Percentiles rank a stretch among this genome's conserved stretches.
These are phyloP conservation scores for Marchantia polymorpha DNA, from an alignment of 225 moss, liverwort and hornwort genomes.

Conservation along the genomic window DNA sequence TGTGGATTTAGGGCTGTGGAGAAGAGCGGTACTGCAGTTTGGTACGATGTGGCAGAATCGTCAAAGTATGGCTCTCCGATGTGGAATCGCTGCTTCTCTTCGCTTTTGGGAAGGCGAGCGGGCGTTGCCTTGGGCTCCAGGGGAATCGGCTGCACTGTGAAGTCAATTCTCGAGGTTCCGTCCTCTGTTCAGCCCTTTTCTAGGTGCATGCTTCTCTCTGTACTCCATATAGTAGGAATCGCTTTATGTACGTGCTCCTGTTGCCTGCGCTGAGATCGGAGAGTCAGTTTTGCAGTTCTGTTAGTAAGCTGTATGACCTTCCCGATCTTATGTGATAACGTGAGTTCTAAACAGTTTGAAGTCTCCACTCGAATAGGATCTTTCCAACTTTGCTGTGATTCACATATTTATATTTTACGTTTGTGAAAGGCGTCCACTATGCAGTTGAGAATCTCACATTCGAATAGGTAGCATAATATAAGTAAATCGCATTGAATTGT, in stretches of 20 bases:
- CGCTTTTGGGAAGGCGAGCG: background rate
- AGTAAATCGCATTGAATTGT: background rate
- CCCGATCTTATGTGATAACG: too few relatives aligned
- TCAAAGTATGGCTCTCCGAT: background rate
- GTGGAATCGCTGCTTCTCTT: conserved; percentile 2
- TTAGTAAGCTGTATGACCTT: too few relatives aligned
- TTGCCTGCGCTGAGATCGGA: background rate
- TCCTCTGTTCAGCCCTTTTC: background rate
- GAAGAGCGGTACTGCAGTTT: background rate
- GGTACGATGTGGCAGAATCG: background rate
- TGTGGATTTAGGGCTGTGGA: background rate
- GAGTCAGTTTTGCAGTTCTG: too few relatives aligned
- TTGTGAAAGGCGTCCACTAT: too few relatives aligned
- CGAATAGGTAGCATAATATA: too few relatives aligned
- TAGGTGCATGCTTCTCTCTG: conserved; percentile 17
- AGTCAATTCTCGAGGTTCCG: conserved; percentile 7
- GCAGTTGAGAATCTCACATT: too few relatives aligned
- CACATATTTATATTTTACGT: too few relatives aligned
- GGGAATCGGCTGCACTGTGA: background rate
- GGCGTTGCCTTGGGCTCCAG: background rate
- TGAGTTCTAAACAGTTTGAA: too few relatives aligned
- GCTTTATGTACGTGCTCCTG: background rate
- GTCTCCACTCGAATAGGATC: too few relatives aligned
- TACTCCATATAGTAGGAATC: background rate
- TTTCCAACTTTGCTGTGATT: too few relatives aligned